A percentile compares a stretch with the other conserved stretches of the same genome.
phyloP scores from a whole-genome alignment of 495 filamentous ascomycete species.

The Lophiostoma macrostomum region DNA sequence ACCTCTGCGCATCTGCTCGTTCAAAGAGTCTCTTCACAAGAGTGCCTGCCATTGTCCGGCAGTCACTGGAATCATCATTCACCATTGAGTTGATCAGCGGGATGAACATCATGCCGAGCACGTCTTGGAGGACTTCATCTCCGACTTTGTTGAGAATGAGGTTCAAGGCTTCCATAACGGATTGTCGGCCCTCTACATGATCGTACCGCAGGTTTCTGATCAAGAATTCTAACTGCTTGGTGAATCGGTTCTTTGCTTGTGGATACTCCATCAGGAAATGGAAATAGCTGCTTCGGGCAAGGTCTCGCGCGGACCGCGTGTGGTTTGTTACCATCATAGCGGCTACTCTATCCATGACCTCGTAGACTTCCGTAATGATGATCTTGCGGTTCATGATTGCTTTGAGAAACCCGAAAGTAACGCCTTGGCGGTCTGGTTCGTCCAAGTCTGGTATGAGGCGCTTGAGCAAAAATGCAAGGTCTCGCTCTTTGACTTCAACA shows the following conservation, averaged over 20 bases:
- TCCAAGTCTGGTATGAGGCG: slow-evolving; percentile 86
- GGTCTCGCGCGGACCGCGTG: slow-evolving; percentile 75
- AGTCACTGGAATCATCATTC: slow-evolving; percentile 84
- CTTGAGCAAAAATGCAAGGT: slow-evolving; percentile 78
- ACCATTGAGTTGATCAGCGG: slow-evolving; percentile 79
- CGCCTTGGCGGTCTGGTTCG: slow-evolving; percentile 83
- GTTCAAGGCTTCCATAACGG: slow-evolving; percentile 85
- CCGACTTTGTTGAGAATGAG: slow-evolving; percentile 77
- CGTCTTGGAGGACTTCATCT: slow-evolving; percentile 74
- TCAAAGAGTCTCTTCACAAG: slow-evolving; percentile 77
- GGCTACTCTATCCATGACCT: slow-evolving; percentile 80
- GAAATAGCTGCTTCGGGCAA: slow-evolving; percentile 84
- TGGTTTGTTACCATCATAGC: slow-evolving; percentile 97
- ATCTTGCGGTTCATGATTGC: slow-evolving; percentile 80
- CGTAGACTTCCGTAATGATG: slow-evolving; percentile 83
- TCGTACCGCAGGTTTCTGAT: slow-evolving; percentile 89
- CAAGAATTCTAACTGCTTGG: slow-evolving; percentile 84
- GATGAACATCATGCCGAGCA: slow-evolving; percentile 77
- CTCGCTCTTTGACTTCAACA: slow-evolving; percentile 71
- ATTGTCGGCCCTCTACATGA: slow-evolving; percentile 79
- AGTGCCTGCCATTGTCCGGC: slow-evolving; percentile 75
- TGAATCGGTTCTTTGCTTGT: slow-evolving; percentile 79
- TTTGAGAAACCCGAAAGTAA: slow-evolving; percentile 89
- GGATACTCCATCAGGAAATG: slow-evolving; percentile 95
- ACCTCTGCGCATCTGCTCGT: slow-evolving; percentile 69